phyloP scores from a whole-genome alignment of 2,329 filamentous ascomycete genomes.

The Diplodia sapinea region DNA sequence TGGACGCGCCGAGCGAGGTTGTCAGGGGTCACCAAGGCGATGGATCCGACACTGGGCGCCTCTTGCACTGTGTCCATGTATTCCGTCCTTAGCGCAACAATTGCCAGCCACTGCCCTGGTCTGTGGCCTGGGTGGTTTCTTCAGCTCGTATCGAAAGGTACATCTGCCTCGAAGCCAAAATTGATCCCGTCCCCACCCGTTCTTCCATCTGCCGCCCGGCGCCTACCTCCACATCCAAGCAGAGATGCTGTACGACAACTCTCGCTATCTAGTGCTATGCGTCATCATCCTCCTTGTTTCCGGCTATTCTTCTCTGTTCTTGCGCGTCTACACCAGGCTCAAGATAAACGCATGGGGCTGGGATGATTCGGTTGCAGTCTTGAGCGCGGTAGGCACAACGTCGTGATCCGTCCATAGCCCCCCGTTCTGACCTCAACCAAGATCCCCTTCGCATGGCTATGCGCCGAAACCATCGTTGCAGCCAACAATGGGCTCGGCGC shows the following conservation, averaged over 20 bases:
- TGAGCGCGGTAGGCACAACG: neutral
- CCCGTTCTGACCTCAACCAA: neutral
- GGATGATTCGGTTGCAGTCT: neutral
- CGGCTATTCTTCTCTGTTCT: neutral
- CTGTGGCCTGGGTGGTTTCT: too few species aligned
- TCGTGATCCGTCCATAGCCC: neutral
- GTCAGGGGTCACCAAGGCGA: conserved; percentile 38
- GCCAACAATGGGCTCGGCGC: neutral
- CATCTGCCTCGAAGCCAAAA: too few species aligned
- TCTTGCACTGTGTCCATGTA: too few species aligned
- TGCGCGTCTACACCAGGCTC: neutral
- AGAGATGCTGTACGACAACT: neutral
- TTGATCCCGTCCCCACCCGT: too few species aligned
- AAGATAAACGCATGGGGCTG: neutral
- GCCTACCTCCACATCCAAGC: neutral
- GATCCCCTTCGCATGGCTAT: conserved; percentile 1
- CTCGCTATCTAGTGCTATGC: neutral
- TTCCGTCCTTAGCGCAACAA: too few species aligned
- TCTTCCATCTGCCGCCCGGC: too few species aligned
- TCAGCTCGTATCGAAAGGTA: too few species aligned
- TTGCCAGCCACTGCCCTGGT: too few species aligned
- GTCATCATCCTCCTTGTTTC: neutral
- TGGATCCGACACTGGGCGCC: neutral
- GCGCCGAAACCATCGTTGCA: neutral
- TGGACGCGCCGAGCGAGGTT: conserved; percentile 36